These are phyloP conservation scores for Dryas alaskensis DNA, from an alignment of 306 rosid species.

Conservation along the genomic window DNA sequence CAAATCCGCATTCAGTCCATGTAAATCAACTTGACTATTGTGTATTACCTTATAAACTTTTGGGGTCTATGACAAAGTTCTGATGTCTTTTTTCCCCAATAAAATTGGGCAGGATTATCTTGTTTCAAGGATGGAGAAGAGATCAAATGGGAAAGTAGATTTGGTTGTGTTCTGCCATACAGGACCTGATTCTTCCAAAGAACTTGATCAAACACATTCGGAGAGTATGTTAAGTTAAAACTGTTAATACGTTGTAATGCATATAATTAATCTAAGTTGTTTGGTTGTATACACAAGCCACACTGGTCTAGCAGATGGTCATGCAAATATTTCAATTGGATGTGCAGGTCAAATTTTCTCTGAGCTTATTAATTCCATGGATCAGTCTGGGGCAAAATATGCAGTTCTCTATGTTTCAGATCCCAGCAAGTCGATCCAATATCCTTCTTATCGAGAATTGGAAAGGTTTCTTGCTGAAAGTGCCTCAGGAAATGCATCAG, in stretches of 20 bases:
- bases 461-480: conserved; percentile 81
- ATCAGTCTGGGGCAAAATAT: conserved; percentile 76
- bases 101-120: conserved; percentile 62
- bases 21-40: conserved; percentile 46
- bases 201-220: conserved; percentile 40
- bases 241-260: conserved; percentile 5
- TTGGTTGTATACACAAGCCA: neutral
- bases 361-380: conserved; percentile 61
- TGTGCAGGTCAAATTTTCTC: conserved; percentile 61
- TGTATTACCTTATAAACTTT: conserved; percentile 26
- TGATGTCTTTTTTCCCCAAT: conserved; percentile 30
- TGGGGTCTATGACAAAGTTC: conserved; percentile 25
- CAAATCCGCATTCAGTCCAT: conserved; percentile 53
- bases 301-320: conserved; percentile 4
- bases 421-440: conserved; percentile 50
- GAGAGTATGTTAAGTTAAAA: conserved; percentile 57
- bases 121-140: conserved; percentile 53
- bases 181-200: conserved; percentile 38
- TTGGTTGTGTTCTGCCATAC: conserved; percentile 73
- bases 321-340: conserved; percentile 8
- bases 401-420: conserved; percentile 86
- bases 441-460: conserved; percentile 64
- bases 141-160: conserved; percentile 54
- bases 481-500: conserved; percentile 43
- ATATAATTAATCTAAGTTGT: conserved; percentile 7